A percentile compares a stretch with the other conserved stretches of the same genome.
Conservation (phyloP, 306 rosid genomes). For the Prunus fruticosa region DNA sequence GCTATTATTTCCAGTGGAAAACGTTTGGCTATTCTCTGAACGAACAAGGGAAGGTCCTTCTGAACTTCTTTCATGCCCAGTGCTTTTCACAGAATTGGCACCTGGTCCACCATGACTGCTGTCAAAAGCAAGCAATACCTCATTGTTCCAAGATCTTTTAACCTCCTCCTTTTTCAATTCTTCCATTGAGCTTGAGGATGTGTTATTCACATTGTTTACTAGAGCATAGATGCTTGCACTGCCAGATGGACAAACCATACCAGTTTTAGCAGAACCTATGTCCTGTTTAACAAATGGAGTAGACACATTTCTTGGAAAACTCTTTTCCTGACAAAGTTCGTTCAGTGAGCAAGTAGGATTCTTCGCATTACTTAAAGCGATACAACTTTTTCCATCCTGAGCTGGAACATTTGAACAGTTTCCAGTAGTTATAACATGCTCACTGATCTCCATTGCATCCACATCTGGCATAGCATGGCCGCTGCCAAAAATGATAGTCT, state of each 20-base stretch:
- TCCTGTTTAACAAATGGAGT: conserved; percentile 18
- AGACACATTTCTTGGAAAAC: conserved; percentile 1
- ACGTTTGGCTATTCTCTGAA: conserved; percentile 16
- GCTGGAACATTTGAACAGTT: conserved; percentile 14
- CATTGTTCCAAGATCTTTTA: conserved; percentile 35
- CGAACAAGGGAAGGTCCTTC: conserved; percentile 17
- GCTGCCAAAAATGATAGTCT: conserved; percentile 23
- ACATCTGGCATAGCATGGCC: conserved; percentile 27
- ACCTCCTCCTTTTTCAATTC: conserved; percentile 32
- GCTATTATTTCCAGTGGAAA: conserved; percentile 6
- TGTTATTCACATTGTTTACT: conserved; percentile 28
- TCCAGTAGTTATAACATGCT: conserved; percentile 31
- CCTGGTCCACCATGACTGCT: conserved; percentile 24
- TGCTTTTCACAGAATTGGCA: conserved; percentile 24
- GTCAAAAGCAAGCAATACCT: conserved; percentile 32
- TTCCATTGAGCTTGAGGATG: conserved; percentile 32
- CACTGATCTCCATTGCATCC: conserved; percentile 26
- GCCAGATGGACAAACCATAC: conserved; percentile 6
- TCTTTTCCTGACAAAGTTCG: conserved; percentile 12
- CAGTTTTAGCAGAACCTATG: conserved; percentile 12
- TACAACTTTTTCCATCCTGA: conserved; percentile 3
- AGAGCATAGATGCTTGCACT: conserved; percentile 23
- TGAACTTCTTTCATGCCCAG: conserved; percentile 6
- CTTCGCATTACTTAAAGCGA: background rate
- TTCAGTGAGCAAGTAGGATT: conserved; percentile 7